Percentiles rank a stretch among this genome's conserved stretches.
Conservation (phyloP, 345 rosid species). For the Syzygium jambos region DNA sequence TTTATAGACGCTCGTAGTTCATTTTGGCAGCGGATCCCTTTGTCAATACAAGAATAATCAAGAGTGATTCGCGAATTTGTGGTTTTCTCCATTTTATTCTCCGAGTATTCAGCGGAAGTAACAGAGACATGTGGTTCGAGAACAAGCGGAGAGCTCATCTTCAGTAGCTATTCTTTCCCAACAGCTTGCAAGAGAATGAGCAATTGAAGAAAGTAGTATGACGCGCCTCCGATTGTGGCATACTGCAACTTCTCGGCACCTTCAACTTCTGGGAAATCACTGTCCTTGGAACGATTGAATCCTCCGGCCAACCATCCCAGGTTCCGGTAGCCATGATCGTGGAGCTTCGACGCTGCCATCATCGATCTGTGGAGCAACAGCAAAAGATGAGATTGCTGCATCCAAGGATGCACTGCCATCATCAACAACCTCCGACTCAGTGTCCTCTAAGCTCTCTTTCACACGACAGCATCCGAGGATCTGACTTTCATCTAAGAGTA, state of each 20-base stretch:
- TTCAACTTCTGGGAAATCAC: conserved; percentile 51
- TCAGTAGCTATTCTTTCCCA: conserved; percentile 2
- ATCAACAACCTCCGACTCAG: neutral
- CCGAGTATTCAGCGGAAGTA: neutral
- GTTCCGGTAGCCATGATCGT: conserved; percentile 52
- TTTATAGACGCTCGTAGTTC: neutral
- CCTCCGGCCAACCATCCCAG: conserved; percentile 87
- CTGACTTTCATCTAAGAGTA: neutral
- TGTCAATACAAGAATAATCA: neutral
- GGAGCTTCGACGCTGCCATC: conserved; percentile 52
- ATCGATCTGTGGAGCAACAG: conserved; percentile 29
- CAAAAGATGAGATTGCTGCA: neutral
- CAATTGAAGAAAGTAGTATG: conserved; percentile 52
- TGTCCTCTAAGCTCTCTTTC: neutral
- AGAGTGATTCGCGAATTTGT: neutral
- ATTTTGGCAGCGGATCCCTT: neutral
- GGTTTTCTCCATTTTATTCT: neutral
- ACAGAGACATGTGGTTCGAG: neutral
- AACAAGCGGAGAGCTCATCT: neutral
- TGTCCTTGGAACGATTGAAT: conserved; percentile 51
- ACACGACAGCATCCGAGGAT: neutral
- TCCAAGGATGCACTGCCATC: neutral
- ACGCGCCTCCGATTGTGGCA: conserved; percentile 82
- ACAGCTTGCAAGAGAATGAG: conserved; percentile 38
- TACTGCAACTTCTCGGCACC: conserved; percentile 62